A percentile compares a stretch with the other conserved stretches of the same genome.
Conservation (phyloP, 1,284 basidiomycete species). For the Rhizoctonia solani region DNA sequence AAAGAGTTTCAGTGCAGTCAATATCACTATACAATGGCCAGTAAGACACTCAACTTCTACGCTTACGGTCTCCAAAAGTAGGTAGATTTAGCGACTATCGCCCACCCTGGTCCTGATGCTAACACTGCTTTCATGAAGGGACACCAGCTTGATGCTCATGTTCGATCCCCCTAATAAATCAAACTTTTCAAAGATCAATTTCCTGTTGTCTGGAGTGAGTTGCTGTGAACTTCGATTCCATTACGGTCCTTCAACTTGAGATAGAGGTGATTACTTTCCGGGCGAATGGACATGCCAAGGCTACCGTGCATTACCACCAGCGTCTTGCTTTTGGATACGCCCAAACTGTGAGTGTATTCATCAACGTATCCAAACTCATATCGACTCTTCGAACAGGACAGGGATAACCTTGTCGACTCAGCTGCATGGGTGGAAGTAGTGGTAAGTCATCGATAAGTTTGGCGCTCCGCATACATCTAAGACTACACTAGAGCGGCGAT, state of each 20-base stretch:
- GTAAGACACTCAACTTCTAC: too few species aligned
- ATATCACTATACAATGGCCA: too few species aligned
- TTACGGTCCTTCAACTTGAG: background rate
- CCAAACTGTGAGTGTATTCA: background rate
- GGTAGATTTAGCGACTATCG: too few species aligned
- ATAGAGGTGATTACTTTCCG: conserved; percentile 26
- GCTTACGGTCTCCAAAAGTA: too few species aligned
- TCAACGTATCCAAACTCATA: background rate
- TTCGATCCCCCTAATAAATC: background rate
- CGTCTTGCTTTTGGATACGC: conserved; percentile 26
- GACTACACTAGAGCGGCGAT: conserved; percentile 8
- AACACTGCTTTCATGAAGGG: background rate
- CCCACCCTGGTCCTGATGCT: too few species aligned
- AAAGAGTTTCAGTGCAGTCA: too few species aligned
- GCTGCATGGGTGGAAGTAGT: conserved; percentile 12
- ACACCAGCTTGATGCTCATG: conserved; percentile 27
- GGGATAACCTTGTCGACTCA: background rate
- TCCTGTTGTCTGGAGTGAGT: conserved; percentile 28
- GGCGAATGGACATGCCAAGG: conserved; percentile 8
- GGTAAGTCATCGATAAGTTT: background rate
- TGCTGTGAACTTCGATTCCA: background rate
- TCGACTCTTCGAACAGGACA: background rate
- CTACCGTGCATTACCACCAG: background rate
- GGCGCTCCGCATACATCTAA: background rate
- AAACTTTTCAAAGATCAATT: conserved; percentile 19